These are phyloP conservation scores for Cinnamomum chago DNA, from an alignment of 164 flowering plant species.

Conservation along the genomic window DNA sequence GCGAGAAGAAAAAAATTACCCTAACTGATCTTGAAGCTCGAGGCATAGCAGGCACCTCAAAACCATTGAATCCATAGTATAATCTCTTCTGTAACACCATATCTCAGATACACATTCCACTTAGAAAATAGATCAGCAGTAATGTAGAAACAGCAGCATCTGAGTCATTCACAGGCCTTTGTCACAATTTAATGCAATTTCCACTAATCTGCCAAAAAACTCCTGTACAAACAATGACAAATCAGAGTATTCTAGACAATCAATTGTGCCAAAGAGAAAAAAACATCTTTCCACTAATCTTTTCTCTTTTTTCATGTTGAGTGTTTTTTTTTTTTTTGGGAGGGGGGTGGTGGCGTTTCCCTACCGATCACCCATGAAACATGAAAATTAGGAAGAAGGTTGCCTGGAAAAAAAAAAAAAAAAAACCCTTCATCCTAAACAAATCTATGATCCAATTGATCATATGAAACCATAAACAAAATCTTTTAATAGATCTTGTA, in stretches of 20 bases:
- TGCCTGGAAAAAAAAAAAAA: not conserved
- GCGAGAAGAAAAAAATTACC: conserved; percentile 38
- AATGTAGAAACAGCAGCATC: conserved; percentile 10
- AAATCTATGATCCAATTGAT: not conserved
- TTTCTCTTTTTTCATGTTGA: too few relatives aligned
- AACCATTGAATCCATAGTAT: conserved; percentile 79
- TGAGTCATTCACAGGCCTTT: conserved; percentile 12
- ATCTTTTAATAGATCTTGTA: not conserved
- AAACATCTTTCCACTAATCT: not conserved
- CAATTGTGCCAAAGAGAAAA: not conserved
- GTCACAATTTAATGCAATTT: conserved; percentile 6
- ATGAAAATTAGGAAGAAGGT: too few relatives aligned
- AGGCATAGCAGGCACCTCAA: conserved; percentile 69
- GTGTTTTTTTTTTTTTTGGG: too few relatives aligned
- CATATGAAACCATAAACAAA: not conserved
- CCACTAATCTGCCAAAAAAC: conserved; percentile 5
- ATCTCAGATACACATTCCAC: conserved; percentile 41
- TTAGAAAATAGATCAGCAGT: conserved; percentile 23
- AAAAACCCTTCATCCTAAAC: not conserved
- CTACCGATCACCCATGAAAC: too few relatives aligned
- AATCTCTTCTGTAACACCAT: conserved; percentile 87
- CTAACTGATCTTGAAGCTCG: conserved; percentile 85
- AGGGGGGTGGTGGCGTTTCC: too few relatives aligned
- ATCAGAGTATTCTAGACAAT: not conserved
- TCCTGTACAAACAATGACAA: conserved; percentile 14